Base-by-base conservation (phyloP, 805 yeast genomes). In the Pichia nanzhaoensis region DNA sequence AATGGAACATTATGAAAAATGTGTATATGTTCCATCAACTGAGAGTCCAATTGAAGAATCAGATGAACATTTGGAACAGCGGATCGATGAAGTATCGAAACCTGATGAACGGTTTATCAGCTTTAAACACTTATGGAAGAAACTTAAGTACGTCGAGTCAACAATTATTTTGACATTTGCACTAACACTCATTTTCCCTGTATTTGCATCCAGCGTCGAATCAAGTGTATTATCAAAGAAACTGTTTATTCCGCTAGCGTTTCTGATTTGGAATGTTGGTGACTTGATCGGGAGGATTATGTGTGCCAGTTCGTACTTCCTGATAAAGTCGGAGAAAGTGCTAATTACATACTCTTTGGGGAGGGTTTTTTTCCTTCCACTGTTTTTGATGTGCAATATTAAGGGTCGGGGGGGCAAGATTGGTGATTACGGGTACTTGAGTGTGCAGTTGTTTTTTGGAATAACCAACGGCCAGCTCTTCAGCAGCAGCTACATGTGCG, bases 211-310 rank as follows among this genome's bases (percentile, higher is more conserved):
- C 8, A 70, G 70, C 14, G 78, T 81, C 9, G 70, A 74, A 38
- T 80, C 87, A 3, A 9, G 51, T 1, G 45, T 50, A 2, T 52
- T 63, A 31, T 63, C 63, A 39, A 74, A 69, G 47, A 68, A 67
- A 43, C 63, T 75, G 18, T 77, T 60, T 55, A 75, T 87, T 16
- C 97, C 98, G 2, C 61, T 88, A 42, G 80, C 87, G 3, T 88
- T 83, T 59, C 67, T 90, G 19, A 61, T 84, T 14, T 91, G 99
- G 99, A 91, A 91, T 62, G 46, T 78, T 13, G 98, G 98, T 17
- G 99, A 91, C 60, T 68, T 93, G 22, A 62, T 70, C 3, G 97
- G 97, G 1, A 70, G 99, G 39, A 60, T 87, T 4, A 49, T 73
- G 31, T 80, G 96, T 70, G 79, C 85, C 2, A 60, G 55, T 42